Evolutionary conservation across 306 rosid genomes (phyloP).

Genomic region (Sicyos baderoa): DNA sequence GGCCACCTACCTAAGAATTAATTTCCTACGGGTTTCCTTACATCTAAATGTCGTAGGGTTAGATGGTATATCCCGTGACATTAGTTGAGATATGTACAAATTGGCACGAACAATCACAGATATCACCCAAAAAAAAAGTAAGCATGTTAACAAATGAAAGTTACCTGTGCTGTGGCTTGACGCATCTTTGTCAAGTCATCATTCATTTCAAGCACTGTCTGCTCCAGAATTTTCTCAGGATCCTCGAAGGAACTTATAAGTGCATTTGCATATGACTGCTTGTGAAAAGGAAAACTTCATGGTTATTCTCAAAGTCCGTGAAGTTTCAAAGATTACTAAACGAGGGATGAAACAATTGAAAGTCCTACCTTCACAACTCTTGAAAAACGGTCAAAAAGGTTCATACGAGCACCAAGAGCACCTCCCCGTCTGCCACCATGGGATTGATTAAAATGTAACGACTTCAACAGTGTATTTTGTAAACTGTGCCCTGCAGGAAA

Average conservation of each 20-base stretch:
- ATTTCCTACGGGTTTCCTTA: too few relatives aligned
- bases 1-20: too few relatives aligned
- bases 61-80: too few relatives aligned
- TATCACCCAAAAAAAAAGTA: background rate
- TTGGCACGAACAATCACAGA: too few relatives aligned
- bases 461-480: constrained; percentile 37
- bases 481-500: constrained; percentile 25
- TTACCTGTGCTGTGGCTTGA: constrained; percentile 98
- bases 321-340: background rate
- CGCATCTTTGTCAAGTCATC: constrained; percentile 96
- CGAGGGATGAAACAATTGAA: constrained; percentile 1
- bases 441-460: constrained; percentile 30
- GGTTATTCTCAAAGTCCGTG: background rate
- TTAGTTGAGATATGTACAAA: too few relatives aligned
- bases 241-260: constrained; percentile 78
- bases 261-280: constrained; percentile 94
- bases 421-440: constrained; percentile 45
- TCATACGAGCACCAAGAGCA: constrained; percentile 68
- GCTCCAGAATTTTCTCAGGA: constrained; percentile 95
- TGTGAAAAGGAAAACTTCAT: background rate
- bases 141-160: background rate
- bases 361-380: constrained; percentile 75
- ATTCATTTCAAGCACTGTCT: constrained; percentile 90
- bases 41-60: too few relatives aligned
- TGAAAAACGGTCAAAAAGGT: constrained; percentile 80